Conservation (phyloP, 202 grass and related monocot genomes). For the Hordeum pubiflorum region DNA sequence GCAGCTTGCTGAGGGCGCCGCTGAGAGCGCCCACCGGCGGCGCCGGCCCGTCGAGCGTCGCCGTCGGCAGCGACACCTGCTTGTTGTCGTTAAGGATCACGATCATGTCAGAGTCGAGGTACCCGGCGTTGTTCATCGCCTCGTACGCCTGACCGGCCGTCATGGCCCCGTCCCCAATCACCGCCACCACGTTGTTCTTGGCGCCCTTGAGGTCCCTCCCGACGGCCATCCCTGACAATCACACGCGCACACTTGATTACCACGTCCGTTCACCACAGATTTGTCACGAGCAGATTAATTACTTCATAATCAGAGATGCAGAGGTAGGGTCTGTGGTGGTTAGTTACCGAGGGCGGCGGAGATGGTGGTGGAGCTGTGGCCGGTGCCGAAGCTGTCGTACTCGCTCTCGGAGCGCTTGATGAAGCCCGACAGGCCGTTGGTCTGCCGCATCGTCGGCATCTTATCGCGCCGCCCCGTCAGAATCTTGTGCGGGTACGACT, state of each 20-base stretch:
- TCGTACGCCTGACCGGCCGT: slow-evolving; percentile 92
- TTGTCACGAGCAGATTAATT: not conserved
- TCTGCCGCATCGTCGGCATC: slow-evolving; percentile 94
- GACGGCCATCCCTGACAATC: slow-evolving; percentile 59
- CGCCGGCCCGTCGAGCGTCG: slow-evolving; percentile 74
- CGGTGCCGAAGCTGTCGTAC: slow-evolving; percentile 82
- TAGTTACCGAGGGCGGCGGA: slow-evolving; percentile 73
- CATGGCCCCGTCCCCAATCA: slow-evolving; percentile 93
- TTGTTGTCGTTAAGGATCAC: slow-evolving; percentile 98
- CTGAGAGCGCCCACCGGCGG: slow-evolving; percentile 82
- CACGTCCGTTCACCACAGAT: not conserved
- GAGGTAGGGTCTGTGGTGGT: no score
- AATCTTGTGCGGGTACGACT: slow-evolving; percentile 98
- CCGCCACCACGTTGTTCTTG: slow-evolving; percentile 86
- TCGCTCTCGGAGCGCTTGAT: slow-evolving; percentile 80
- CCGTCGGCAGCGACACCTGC: slow-evolving; percentile 91
- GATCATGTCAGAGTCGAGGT: slow-evolving; percentile 94
- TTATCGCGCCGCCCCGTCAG: slow-evolving; percentile 77
- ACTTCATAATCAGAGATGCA: not conserved
- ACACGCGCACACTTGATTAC: not conserved
- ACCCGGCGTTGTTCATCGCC: slow-evolving; percentile 95
- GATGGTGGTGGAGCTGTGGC: slow-evolving; percentile 92
- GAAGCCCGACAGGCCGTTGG: slow-evolving; percentile 74
- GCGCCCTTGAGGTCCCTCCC: slow-evolving; percentile 81
- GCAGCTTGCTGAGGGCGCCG: slow-evolving; percentile 75